These are phyloP conservation scores for Auxenochlorella protothecoides DNA, from an alignment of 139 green algal genomes.

Conservation along the genomic window DNA sequence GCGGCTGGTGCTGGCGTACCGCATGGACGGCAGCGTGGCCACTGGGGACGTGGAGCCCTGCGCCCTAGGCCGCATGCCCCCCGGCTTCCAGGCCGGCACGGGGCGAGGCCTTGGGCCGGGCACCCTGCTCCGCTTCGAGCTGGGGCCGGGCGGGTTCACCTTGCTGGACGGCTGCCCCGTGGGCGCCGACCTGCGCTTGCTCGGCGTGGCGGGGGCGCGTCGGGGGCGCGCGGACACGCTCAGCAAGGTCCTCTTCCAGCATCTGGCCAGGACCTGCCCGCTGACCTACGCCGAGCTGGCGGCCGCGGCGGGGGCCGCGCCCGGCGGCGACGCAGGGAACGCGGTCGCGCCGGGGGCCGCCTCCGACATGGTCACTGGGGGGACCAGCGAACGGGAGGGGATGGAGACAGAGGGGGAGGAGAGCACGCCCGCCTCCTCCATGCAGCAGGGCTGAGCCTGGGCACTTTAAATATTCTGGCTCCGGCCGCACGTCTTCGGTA, in stretches of 20 bases:
- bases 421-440: too few relatives aligned
- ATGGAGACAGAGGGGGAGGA: too few relatives aligned
- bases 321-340: background rate
- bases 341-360: too few relatives aligned
- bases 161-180: slow-evolving; percentile 36
- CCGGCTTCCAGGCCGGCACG: slow-evolving; percentile 19
- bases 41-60: slow-evolving; percentile 68
- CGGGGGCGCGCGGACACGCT: slow-evolving; percentile 60
- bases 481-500: too few relatives aligned
- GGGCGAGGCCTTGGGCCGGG: slow-evolving; percentile 30
- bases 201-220: slow-evolving; percentile 45
- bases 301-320: slow-evolving; percentile 2
- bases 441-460: too few relatives aligned
- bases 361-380: too few relatives aligned
- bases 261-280: slow-evolving; percentile 44
- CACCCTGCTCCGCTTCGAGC: slow-evolving; percentile 54
- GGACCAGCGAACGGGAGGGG: too few relatives aligned
- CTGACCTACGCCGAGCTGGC: slow-evolving; percentile 38
- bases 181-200: slow-evolving; percentile 56
- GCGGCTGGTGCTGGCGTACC: slow-evolving; percentile 45
- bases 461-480: too few relatives aligned
- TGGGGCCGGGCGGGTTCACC: slow-evolving; percentile 32
- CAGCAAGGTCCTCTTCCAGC: slow-evolving; percentile 83
- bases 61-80: slow-evolving; percentile 51
- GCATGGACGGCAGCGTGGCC: slow-evolving; percentile 39